Conservation (phyloP, 805 yeast species). For the Metschnikowia santaceciliae region DNA sequence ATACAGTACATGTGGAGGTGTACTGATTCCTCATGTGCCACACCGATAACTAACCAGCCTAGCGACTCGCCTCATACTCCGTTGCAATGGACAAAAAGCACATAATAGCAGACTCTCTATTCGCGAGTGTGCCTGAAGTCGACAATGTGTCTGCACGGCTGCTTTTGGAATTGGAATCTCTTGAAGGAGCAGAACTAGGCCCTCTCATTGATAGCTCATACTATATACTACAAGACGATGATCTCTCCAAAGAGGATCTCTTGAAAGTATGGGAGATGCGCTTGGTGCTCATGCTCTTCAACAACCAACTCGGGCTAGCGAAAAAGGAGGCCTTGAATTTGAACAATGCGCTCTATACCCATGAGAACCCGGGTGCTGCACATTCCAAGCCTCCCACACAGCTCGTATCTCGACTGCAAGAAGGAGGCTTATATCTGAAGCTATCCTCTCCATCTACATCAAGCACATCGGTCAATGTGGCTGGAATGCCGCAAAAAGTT, state of each 20-base stretch:
- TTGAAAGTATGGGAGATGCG: conserved; percentile 34
- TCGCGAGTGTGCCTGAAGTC: conserved; percentile 1
- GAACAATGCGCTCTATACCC: conserved; percentile 32
- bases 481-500: not conserved
- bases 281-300: conserved; percentile 28
- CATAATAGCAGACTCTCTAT: conserved; percentile 1
- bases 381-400: not conserved
- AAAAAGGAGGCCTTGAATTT: conserved; percentile 35
- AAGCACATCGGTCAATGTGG: not conserved
- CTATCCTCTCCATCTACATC: not conserved
- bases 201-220: conserved; percentile 13
- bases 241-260: conserved; percentile 12
- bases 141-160: not conserved
- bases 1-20: too few species aligned
- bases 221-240: conserved; percentile 5
- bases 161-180: conserved; percentile 5
- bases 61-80: not conserved
- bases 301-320: conserved; percentile 27
- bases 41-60: too few species aligned
- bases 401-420: not conserved
- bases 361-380: conserved; percentile 23
- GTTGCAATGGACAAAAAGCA: not conserved
- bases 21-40: too few species aligned
- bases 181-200: conserved; percentile 5
- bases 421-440: not conserved